A percentile compares a stretch with the other conserved stretches of the same genome.
Conservation (phyloP, 306 rosid genomes). For the Prunus mongolica region DNA sequence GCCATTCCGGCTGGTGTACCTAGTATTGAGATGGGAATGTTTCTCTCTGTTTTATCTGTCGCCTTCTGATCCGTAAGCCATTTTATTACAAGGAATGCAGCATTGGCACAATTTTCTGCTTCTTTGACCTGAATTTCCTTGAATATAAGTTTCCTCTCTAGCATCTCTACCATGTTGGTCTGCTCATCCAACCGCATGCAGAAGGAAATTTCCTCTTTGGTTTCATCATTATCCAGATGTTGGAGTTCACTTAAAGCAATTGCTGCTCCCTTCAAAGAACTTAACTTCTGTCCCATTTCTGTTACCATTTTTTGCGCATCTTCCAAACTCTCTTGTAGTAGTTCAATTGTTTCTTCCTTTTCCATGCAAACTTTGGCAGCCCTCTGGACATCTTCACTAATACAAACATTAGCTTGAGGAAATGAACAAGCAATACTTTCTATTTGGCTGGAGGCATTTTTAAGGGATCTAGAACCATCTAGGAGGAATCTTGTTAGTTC, state of each 20-base stretch:
- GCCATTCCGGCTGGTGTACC: constrained; percentile 28
- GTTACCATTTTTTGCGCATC: constrained; percentile 60
- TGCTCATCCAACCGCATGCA: constrained; percentile 44
- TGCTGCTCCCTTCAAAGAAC: constrained; percentile 75
- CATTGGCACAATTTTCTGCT: constrained; percentile 48
- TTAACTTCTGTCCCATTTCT: constrained; percentile 72
- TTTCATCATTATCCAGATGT: constrained; percentile 35
- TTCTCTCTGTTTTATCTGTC: constrained; percentile 21
- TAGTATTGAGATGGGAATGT: constrained; percentile 27
- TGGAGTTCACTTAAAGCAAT: constrained; percentile 58
- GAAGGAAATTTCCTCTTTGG: constrained; percentile 35
- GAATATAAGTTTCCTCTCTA: constrained; percentile 40
- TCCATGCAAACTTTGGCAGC: constrained; percentile 67
- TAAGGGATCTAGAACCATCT: constrained; percentile 87
- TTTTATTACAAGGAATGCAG: constrained; percentile 47
- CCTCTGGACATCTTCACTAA: constrained; percentile 61
- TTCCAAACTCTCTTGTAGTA: constrained; percentile 68
- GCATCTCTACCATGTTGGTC: constrained; percentile 35
- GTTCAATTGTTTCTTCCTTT: constrained; percentile 82
- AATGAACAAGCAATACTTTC: constrained; percentile 67
- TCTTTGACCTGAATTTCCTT: constrained; percentile 41
- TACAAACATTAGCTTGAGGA: constrained; percentile 53
- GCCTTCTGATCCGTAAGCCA: constrained; percentile 52
- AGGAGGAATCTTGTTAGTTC: constrained; percentile 82
- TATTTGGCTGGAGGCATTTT: constrained; percentile 71